Base-by-base conservation (phyloP, 257 asterid species). In the Cruciata laevipes region DNA sequence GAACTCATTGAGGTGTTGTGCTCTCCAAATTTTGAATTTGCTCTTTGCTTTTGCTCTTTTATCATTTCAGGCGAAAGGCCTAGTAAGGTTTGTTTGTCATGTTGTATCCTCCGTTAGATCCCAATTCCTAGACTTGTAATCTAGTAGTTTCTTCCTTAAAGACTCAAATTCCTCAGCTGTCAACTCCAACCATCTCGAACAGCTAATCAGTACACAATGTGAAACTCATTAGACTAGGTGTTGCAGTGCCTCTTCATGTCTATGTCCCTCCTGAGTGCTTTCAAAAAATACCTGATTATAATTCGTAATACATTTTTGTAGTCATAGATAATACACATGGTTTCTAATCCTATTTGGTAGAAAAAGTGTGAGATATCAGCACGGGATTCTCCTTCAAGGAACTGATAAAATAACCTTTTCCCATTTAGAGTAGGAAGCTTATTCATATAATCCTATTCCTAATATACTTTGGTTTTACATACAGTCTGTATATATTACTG, bases 131-230 rank as follows among this genome's bases (percentile, higher is more conserved):
- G 61, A 0, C 85, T 84, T 72, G 86, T 70, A 63, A 55, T 74
- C 17, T 88, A 90, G 63, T 84, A 64, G 25, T 81, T 77, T 14
- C 53, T 60, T 84, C 1, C 83, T 72, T 14, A 88, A 74, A 3
- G 21, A 74, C 75, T 86, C 96, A 31, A 88, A 83, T 71, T 88
- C 81, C 38, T 86, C 87, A 4, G 83, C 83, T 0, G 81, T 84
- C 96, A 93, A 88, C 23, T 82, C 72, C 76, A 88, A 88, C 90
- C 90, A 88, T 73, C 82, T 88, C 91, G 85, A 72, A 82, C 78
- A 0, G 85, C 73, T n/a, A 88, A 72, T 55, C 90, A 92, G 65
- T 27, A 66, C 27, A 87, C 79, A 67, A 87, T 47, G 71, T 83
- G 80, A 58, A 76, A 37, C 16, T 82, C 88, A 1, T 73, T 70